A percentile compares a stretch with the other conserved stretches of the same genome.
Conservation (phyloP, 73 alveolate species). For the Paramecium pentaurelia region DNA sequence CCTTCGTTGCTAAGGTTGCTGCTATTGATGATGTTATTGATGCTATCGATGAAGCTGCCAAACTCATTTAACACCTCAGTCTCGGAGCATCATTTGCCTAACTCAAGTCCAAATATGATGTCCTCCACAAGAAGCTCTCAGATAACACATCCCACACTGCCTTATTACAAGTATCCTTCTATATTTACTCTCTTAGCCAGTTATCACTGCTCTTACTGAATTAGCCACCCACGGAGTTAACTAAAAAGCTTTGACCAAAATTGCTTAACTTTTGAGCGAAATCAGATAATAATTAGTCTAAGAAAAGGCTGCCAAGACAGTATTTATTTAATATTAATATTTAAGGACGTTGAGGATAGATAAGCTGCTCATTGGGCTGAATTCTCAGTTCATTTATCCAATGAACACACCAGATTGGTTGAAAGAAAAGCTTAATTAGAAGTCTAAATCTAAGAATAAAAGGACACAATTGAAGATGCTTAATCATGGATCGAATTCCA, state of each 20-base stretch:
- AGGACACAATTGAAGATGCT: slow-evolving; percentile 45
- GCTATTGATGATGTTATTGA: slow-evolving; percentile 57
- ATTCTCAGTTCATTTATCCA: slow-evolving; percentile 10
- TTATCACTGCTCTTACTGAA: slow-evolving; percentile 35
- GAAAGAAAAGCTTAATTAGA: slow-evolving; percentile 35
- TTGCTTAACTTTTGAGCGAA: slow-evolving; percentile 19
- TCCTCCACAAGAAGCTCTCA: slow-evolving; percentile 45
- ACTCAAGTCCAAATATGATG: slow-evolving; percentile 41
- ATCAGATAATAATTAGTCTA: slow-evolving; percentile 41
- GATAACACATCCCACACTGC: slow-evolving; percentile 50
- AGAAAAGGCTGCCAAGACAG: slow-evolving; percentile 14
- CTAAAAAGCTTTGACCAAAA: slow-evolving; percentile 20
- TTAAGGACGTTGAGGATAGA: slow-evolving; percentile 31
- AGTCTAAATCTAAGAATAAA: slow-evolving; percentile 41
- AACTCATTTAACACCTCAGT: slow-evolving; percentile 45
- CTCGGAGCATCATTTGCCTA: slow-evolving; percentile 62
- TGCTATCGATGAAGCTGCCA: slow-evolving; percentile 60
- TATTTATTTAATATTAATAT: neutral
- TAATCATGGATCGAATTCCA: slow-evolving; percentile 48
- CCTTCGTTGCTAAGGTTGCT: slow-evolving; percentile 27
- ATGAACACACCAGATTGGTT: slow-evolving; percentile 44
- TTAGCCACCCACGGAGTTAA: slow-evolving; percentile 46
- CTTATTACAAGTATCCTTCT: slow-evolving; percentile 13
- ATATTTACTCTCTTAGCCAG: slow-evolving; percentile 1
- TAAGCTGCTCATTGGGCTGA: slow-evolving; percentile 50